Percentiles rank a stretch among this genome's conserved stretches.
Evolutionary conservation across 176 grass and related monocot genomes (phyloP).

Genomic region (Triticum urartu): DNA sequence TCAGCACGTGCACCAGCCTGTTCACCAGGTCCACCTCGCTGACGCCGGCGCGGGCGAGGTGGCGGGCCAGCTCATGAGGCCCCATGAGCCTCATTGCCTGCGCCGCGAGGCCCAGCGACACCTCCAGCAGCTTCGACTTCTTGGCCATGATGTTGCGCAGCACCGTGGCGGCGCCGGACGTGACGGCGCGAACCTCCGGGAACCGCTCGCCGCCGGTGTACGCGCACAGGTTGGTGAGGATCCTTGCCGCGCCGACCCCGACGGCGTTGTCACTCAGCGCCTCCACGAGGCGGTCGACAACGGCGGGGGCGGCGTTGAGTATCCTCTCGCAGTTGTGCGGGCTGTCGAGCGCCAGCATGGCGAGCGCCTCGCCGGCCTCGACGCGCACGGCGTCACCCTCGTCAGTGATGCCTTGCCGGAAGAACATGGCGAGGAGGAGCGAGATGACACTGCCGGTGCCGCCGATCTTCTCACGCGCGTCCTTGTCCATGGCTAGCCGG

Average conservation of each 20-base stretch:
- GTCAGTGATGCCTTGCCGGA: neutral
- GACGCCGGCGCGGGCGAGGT: slow-evolving; percentile 16
- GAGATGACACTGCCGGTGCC: slow-evolving; percentile 58
- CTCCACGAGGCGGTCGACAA: slow-evolving; percentile 39
- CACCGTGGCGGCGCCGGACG: slow-evolving; percentile 29
- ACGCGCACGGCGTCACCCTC: slow-evolving; percentile 27
- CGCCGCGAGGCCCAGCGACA: slow-evolving; percentile 45
- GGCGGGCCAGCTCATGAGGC: slow-evolving; percentile 21
- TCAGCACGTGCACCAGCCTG: slow-evolving; percentile 40
- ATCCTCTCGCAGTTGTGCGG: slow-evolving; percentile 60
- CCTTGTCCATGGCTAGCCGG: slow-evolving; percentile 68
- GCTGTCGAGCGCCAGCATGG: slow-evolving; percentile 75
- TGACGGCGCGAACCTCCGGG: slow-evolving; percentile 25
- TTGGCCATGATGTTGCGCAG: slow-evolving; percentile 14
- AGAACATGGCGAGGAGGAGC: slow-evolving; percentile 66
- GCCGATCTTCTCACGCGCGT: slow-evolving; percentile 61
- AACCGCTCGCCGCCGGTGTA: slow-evolving; percentile 26
- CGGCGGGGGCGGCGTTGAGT: slow-evolving; percentile 17
- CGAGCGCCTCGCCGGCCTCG: slow-evolving; percentile 74
- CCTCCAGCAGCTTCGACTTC: slow-evolving; percentile 41
- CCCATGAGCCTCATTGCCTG: slow-evolving; percentile 45
- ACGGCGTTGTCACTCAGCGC: slow-evolving; percentile 21
- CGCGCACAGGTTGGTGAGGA: slow-evolving; percentile 70
- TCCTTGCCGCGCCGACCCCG: slow-evolving; percentile 36
- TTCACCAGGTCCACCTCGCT: slow-evolving; percentile 1